Conservation (phyloP, 345 rosid species). For the Aethionema arabicum region DNA sequence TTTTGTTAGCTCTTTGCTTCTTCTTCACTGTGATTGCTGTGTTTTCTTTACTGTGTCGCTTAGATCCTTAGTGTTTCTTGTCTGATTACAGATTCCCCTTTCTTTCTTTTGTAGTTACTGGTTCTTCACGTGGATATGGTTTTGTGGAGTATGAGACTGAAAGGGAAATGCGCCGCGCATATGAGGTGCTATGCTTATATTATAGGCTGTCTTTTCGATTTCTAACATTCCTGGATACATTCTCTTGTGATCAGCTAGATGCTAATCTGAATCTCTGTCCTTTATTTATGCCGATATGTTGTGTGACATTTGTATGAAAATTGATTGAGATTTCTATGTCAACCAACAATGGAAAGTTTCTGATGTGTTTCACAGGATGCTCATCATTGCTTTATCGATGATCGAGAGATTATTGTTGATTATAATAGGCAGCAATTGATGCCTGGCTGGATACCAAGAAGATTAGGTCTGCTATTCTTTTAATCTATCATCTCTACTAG, state of each 20-base stretch:
- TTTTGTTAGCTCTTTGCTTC: neutral
- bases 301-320: too few species aligned
- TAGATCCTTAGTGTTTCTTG: neutral
- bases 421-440: constrained; percentile 80
- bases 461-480: constrained; percentile 64
- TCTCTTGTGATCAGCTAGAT: neutral
- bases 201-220: neutral
- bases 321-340: neutral
- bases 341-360: constrained; percentile 4
- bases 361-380: constrained; percentile 55
- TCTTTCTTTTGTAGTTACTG: constrained; percentile 56
- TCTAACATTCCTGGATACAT: neutral
- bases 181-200: constrained; percentile 50
- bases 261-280: neutral
- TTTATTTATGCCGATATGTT: too few species aligned
- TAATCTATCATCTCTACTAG: neutral
- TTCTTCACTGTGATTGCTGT: neutral
- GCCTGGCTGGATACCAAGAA: constrained; percentile 99
- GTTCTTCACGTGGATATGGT: constrained; percentile 85
- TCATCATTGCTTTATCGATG: constrained; percentile 73
- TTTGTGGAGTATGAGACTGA: constrained; percentile 86
- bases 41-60: neutral
- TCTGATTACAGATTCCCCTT: neutral
- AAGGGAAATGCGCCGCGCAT: constrained; percentile 83
- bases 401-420: constrained; percentile 78